phyloP scores from a whole-genome alignment of 139 green algal species.

The Closterium sp. region DNA sequence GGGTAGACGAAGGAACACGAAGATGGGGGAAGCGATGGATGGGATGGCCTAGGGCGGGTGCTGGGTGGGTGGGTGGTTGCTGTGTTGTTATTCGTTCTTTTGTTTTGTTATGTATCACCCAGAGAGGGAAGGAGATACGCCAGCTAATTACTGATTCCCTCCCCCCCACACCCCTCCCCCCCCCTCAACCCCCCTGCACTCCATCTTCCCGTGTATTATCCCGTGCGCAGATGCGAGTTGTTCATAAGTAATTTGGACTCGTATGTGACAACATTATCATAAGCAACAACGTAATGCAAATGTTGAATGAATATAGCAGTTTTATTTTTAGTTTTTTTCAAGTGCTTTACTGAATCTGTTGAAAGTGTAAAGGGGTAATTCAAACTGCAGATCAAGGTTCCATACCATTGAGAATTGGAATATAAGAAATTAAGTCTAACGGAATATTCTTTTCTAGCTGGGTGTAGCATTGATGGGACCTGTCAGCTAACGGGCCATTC shows the following conservation, averaged over 20 bases:
- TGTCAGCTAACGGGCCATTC: not conserved
- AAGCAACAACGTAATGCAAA: not conserved
- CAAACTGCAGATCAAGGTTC: no score
- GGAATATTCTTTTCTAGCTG: no score
- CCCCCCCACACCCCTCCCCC: not conserved
- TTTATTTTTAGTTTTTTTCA: no score
- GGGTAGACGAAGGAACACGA: not conserved
- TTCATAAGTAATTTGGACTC: slow-evolving; percentile 23
- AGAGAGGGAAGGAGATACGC: not conserved
- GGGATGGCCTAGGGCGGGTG: no score
- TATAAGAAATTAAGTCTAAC: no score
- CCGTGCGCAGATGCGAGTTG: slow-evolving; percentile 33
- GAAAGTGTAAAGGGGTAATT: no score
- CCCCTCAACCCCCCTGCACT: no score
- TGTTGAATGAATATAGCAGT: no score
- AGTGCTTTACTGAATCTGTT: no score
- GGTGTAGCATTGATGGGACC: no score
- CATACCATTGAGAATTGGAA: no score
- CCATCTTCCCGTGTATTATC: no score
- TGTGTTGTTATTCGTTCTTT: not conserved
- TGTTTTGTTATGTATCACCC: not conserved
- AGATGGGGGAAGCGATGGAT: not conserved
- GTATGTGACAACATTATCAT: slow-evolving; percentile 28
- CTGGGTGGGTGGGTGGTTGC: not conserved
- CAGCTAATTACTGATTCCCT: not conserved